Evolutionary conservation across 805 yeast species (phyloP).

Genomic region (Barnettozyma siamensis): DNA sequence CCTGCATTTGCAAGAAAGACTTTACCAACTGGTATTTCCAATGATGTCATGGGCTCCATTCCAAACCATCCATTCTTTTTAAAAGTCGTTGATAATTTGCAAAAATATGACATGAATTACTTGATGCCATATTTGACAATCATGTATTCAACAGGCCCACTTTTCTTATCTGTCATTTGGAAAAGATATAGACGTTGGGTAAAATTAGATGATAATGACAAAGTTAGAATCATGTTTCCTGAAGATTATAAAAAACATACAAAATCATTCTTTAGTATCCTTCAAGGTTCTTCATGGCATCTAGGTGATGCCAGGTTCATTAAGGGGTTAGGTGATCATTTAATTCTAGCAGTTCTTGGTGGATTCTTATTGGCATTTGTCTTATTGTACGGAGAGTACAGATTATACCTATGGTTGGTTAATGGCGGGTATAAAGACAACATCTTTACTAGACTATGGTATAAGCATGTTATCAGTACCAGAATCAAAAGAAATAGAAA

Average conservation of each 20-base stretch:
- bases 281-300: slow-evolving; percentile 92
- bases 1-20: slow-evolving; percentile 89
- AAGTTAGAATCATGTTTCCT: slow-evolving; percentile 66
- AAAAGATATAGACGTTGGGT: slow-evolving; percentile 76
- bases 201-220: slow-evolving; percentile 58
- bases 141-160: slow-evolving; percentile 91
- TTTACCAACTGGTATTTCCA: slow-evolving; percentile 84
- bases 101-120: slow-evolving; percentile 65
- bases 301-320: slow-evolving; percentile 78
- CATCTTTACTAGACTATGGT: slow-evolving; percentile 13
- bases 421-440: slow-evolving; percentile 23
- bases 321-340: slow-evolving; percentile 67
- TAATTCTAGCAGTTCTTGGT: slow-evolving; percentile 60
- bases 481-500: slow-evolving; percentile 23
- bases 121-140: slow-evolving; percentile 83
- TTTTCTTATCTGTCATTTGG: slow-evolving; percentile 82
- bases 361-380: slow-evolving; percentile 58
- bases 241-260: slow-evolving; percentile 59
- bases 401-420: slow-evolving; percentile 37
- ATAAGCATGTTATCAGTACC: slow-evolving; percentile 13
- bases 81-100: slow-evolving; percentile 59
- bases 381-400: slow-evolving; percentile 42
- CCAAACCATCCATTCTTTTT: slow-evolving; percentile 83
- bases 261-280: slow-evolving; percentile 63
- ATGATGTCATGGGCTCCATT: slow-evolving; percentile 87